Evolutionary conservation across 257 asterid species (phyloP).

Genomic region (Lavandula angustifolia): DNA sequence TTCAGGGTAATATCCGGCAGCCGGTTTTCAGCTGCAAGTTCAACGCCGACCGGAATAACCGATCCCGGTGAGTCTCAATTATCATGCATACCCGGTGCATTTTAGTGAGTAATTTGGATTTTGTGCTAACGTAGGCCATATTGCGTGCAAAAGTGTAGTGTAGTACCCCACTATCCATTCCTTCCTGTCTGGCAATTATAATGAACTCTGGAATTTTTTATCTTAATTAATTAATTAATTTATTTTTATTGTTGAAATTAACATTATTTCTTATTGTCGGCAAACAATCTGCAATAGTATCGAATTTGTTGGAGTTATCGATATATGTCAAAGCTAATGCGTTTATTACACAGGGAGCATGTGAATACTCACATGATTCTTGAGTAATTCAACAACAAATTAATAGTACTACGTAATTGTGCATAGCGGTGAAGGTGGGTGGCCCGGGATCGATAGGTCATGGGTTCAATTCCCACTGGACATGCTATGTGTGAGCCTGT

Average conservation of each 20-base stretch:
- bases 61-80: conserved; percentile 67
- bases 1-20: conserved; percentile 76
- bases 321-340: neutral
- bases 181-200: conserved; percentile 19
- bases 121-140: conserved; percentile 36
- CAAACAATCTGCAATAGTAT: too few species aligned
- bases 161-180: conserved; percentile 36
- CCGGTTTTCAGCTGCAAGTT: conserved; percentile 97
- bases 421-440: too few species aligned
- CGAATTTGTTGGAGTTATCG: neutral
- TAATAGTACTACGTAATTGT: too few species aligned
- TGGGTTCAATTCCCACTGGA: too few species aligned
- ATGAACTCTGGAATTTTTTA: conserved; percentile 9
- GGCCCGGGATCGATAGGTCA: too few species aligned
- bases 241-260: neutral
- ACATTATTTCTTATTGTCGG: too few species aligned
- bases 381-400: too few species aligned
- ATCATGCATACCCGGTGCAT: conserved; percentile 26
- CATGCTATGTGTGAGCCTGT: too few species aligned
- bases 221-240: neutral
- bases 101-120: conserved; percentile 25
- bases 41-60: conserved; percentile 67
- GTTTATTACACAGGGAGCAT: neutral
- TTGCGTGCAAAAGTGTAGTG: neutral
- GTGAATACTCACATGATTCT: neutral